Evolutionary conservation across 169 alveolate genomes (phyloP).

Genomic region (Cystoisospora suis): DNA sequence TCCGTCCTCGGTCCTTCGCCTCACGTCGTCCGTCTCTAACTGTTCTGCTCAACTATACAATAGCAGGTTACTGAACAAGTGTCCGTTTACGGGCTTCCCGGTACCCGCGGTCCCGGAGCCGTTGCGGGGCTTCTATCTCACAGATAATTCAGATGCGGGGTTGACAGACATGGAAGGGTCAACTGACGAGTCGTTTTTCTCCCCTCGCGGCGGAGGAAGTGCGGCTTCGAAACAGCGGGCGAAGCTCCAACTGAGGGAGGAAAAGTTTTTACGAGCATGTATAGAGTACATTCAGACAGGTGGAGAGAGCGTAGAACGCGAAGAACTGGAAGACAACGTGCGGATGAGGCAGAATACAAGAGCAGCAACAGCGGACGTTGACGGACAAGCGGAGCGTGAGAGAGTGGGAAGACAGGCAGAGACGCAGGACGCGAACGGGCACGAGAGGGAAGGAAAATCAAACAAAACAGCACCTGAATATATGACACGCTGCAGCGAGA

Average conservation of each 20-base stretch:
- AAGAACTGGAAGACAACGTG: not conserved
- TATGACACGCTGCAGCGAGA: not conserved
- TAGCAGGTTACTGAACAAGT: slow-evolving; percentile 28
- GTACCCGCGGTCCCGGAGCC: slow-evolving; percentile 54
- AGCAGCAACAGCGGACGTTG: not conserved
- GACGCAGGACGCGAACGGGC: slow-evolving; percentile 1
- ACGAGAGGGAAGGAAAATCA: not conserved
- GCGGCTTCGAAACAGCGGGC: slow-evolving; percentile 20
- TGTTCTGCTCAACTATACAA: not conserved
- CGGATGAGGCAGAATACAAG: not conserved
- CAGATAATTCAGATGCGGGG: slow-evolving; percentile 60
- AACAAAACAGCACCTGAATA: not conserved
- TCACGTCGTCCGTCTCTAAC: not conserved
- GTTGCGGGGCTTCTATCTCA: slow-evolving; percentile 57
- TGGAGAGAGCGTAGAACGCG: no score
- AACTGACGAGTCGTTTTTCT: not conserved
- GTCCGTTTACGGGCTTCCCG: slow-evolving; percentile 67
- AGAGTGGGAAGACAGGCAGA: not conserved
- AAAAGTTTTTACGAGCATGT: slow-evolving; percentile 3
- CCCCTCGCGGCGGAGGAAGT: no score
- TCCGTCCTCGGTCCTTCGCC: not conserved
- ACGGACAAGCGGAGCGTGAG: not conserved
- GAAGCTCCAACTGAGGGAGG: slow-evolving; percentile 41
- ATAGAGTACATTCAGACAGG: slow-evolving; percentile 29
- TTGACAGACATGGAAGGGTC: slow-evolving; percentile 61